A percentile compares a stretch with the other conserved stretches of the same genome.
These are phyloP conservation scores for Tuber indicum DNA, from an alignment of 495 filamentous ascomycete species.

Conservation along the genomic window DNA sequence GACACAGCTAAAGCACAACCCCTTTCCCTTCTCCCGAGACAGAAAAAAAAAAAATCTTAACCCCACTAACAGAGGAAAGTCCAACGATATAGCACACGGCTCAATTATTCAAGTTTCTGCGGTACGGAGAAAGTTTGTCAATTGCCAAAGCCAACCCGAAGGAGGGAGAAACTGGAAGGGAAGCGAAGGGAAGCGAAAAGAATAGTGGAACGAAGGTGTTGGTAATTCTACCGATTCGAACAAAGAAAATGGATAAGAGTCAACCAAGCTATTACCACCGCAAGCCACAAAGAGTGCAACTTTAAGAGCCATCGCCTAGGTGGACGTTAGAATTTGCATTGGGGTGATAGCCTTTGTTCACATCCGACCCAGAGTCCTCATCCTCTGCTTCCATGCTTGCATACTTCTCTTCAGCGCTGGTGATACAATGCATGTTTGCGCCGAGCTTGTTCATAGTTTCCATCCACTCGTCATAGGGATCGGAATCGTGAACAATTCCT, in stretches of 20 bases:
- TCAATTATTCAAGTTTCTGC: too few relatives aligned
- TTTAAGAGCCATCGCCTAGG: constrained; percentile 35
- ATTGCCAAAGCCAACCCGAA: not conserved
- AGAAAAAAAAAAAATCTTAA: too few relatives aligned
- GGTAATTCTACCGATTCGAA: not conserved
- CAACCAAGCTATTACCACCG: not conserved
- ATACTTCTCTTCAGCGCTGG: constrained; percentile 72
- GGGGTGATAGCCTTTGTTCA: constrained; percentile 44
- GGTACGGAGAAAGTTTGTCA: not conserved
- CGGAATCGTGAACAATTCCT: constrained; percentile 94
- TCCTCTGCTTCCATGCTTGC: constrained; percentile 47
- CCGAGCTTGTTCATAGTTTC: constrained; percentile 97
- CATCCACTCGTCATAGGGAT: constrained; percentile 86
- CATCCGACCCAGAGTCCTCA: constrained; percentile 44
- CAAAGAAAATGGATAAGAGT: not conserved
- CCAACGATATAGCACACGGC: too few relatives aligned
- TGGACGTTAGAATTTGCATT: constrained; percentile 49
- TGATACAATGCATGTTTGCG: constrained; percentile 81
- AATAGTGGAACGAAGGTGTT: not conserved
- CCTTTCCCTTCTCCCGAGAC: too few relatives aligned
- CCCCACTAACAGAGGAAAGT: too few relatives aligned
- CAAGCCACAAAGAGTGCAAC: not conserved
- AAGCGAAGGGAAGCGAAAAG: too few relatives aligned
- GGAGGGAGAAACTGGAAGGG: not conserved
- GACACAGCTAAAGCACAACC: too few relatives aligned